A percentile compares a stretch with the other conserved stretches of the same genome.
Evolutionary conservation across 1,284 basidiomycete genomes (phyloP).

Genomic region (Marasmius tenuissimus): DNA sequence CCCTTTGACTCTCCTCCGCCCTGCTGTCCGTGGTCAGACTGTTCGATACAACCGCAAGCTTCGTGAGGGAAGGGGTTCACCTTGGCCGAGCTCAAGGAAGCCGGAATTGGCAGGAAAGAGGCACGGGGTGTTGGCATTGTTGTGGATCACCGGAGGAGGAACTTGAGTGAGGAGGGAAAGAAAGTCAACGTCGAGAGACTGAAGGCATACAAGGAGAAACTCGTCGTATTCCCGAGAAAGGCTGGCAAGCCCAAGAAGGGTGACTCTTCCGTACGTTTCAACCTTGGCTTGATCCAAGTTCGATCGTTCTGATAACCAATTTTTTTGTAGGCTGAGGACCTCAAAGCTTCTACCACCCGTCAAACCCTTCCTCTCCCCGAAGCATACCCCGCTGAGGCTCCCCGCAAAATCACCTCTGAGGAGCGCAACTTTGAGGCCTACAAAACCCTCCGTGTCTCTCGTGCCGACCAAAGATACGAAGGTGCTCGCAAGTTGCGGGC

Average conservation of each 20-base stretch:
- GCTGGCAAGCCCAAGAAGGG: constrained; percentile 94
- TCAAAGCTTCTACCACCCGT: constrained; percentile 80
- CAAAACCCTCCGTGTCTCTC: constrained; percentile 86
- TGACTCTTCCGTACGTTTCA: constrained; percentile 76
- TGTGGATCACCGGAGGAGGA: constrained; percentile 97
- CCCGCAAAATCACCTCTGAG: constrained; percentile 91
- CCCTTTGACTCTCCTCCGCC: constrained; percentile 90
- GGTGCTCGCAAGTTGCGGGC: constrained; percentile 83
- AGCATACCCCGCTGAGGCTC: constrained; percentile 73
- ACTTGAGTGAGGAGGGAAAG: constrained; percentile 97
- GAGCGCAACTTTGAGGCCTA: constrained; percentile 91
- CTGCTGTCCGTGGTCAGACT: constrained; percentile 95
- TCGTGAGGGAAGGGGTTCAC: constrained; percentile 99
- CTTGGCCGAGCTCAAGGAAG: constrained; percentile 92
- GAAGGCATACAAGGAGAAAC: constrained; percentile 87
- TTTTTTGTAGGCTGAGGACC: constrained; percentile 74
- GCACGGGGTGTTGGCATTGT: constrained; percentile 93
- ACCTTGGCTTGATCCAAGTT: constrained; percentile 2
- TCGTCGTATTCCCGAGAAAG: constrained; percentile 96
- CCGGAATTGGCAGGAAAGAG: constrained; percentile 93
- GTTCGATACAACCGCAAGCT: constrained; percentile 99
- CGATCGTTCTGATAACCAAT: constrained; percentile 3
- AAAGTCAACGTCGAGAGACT: constrained; percentile 94
- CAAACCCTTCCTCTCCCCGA: constrained; percentile 69
- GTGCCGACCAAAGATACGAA: constrained; percentile 84